Base-by-base conservation (phyloP, 2,329 filamentous ascomycete species). In the Teratosphaeria zuluensis region DNA sequence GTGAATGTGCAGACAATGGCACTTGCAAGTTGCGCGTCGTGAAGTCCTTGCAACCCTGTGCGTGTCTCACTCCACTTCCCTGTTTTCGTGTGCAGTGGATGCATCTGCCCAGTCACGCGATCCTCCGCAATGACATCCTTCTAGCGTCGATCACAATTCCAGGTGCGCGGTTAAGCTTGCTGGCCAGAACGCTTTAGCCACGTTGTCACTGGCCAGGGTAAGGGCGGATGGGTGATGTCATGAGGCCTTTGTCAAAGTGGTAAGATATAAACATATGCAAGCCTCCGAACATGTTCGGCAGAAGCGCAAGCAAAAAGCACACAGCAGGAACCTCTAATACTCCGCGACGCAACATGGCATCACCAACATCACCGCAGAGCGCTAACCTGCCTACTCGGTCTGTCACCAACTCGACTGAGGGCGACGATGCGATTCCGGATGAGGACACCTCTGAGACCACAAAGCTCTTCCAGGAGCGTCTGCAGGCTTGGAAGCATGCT, bases 401-500 rank as follows among this genome's bases (percentile, higher is more conserved):
- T 6, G 56, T 56, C 1, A 73, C 70, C 54, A 67, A 63, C 42
- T 55, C 60, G 48, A 72, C 66, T 59, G 74, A 77, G 53, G 69
- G 73, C 19, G 75, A 78, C 51, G 77, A 78, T 60, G 76, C 76
- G 6, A 69, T 79, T 38, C 75, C 77, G 4, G 76, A 74, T 32
- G 78, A 80, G 68, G 78, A 80, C 61, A 77, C 75, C 57, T 77
- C 74, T 63, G 77, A 79, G 69, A 72, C 74, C 48, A 79, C 77
- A 52, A 78, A 74, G 71, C 81, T 97, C 55, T 86, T 99, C 63
- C 81, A 87, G 58, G 90, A 97, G 78, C 85, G 94, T 64, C 81
- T 99, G 61, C 88, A 89, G 69, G 94, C 94, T 53, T 99, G 91
- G 91, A 97, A 96, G 74, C 92, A 97, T 73, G 90, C 92, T 61